Evolutionary conservation across 1,139 yeast genomes (phyloP).

Genomic region (Yamadazyma taylorii): DNA sequence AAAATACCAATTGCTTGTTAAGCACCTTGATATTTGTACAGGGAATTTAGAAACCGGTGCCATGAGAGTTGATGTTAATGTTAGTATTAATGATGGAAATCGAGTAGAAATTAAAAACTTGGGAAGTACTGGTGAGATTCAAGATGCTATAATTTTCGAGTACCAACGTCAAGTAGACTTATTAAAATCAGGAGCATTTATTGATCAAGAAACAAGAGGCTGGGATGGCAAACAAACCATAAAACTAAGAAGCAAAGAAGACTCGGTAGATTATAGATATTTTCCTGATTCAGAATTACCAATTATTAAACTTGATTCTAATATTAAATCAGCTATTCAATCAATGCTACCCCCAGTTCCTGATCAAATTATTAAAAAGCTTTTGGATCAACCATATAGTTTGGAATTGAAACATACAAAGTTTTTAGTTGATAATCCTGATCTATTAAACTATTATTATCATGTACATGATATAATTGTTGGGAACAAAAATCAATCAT

Average conservation of each 20-base stretch:
- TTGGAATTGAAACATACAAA: constrained; percentile 72
- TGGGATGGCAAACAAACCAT: constrained; percentile 80
- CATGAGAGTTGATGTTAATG: constrained; percentile 90
- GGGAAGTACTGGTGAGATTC: constrained; percentile 80
- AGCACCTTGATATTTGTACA: constrained; percentile 70
- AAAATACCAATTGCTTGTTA: constrained; percentile 72
- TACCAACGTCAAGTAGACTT: constrained; percentile 61
- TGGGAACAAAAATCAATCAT: constrained; percentile 18
- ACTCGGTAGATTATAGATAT: constrained; percentile 82
- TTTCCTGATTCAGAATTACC: constrained; percentile 95
- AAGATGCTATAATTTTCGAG: constrained; percentile 75
- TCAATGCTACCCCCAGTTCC: constrained; percentile 60
- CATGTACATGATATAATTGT: constrained; percentile 34
- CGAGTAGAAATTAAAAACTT: constrained; percentile 89
- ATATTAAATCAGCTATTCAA: constrained; percentile 35
- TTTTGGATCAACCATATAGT: constrained; percentile 53
- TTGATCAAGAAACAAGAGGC: constrained; percentile 78
- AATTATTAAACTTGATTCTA: constrained; percentile 44
- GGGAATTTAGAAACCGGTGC: constrained; percentile 96
- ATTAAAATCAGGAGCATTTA: constrained; percentile 32
- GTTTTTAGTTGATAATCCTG: constrained; percentile 50
- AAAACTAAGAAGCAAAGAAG: constrained; percentile 73
- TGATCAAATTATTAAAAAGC: constrained; percentile 51
- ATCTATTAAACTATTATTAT: constrained; percentile 52
- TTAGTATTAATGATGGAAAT: constrained; percentile 68